Evolutionary conservation across 768 basidiomycete genomes (phyloP).

Genomic region (Suillus luteus): DNA sequence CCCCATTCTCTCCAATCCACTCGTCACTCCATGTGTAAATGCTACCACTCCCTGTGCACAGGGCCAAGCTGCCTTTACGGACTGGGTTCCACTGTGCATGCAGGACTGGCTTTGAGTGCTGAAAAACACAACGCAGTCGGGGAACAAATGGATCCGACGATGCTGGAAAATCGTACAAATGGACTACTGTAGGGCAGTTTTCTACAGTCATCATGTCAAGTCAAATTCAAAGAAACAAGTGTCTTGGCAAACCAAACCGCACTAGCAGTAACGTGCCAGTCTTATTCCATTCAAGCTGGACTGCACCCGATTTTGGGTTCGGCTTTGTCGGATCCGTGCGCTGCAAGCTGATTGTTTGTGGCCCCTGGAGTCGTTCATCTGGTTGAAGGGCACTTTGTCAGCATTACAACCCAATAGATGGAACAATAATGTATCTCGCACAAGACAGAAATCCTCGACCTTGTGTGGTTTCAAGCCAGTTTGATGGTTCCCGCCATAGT

Average conservation of each 20-base stretch:
- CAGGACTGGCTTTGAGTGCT: slow-evolving; percentile 64
- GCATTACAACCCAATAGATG: neutral
- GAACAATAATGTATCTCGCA: slow-evolving; percentile 34
- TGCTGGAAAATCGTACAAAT: slow-evolving; percentile 74
- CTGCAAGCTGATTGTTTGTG: slow-evolving; percentile 50
- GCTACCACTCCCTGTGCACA: slow-evolving; percentile 68
- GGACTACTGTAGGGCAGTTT: slow-evolving; percentile 58
- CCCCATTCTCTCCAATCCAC: slow-evolving; percentile 62
- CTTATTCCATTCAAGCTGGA: slow-evolving; percentile 81
- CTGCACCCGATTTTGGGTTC: slow-evolving; percentile 64
- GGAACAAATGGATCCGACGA: slow-evolving; percentile 59
- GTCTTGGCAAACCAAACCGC: slow-evolving; percentile 57
- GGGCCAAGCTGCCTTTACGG: slow-evolving; percentile 67
- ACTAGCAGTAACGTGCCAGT: slow-evolving; percentile 73
- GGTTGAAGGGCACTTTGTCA: slow-evolving; percentile 6
- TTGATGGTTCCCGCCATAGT: slow-evolving; percentile 83
- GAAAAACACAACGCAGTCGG: slow-evolving; percentile 62
- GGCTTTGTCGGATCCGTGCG: slow-evolving; percentile 62
- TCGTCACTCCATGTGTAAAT: slow-evolving; percentile 85
- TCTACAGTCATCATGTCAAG: slow-evolving; percentile 43
- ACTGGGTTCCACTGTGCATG: slow-evolving; percentile 83
- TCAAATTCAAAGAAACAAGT: neutral
- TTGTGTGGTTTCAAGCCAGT: slow-evolving; percentile 83
- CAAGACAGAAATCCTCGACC: slow-evolving; percentile 89
- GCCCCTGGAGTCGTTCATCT: slow-evolving; percentile 70